Percentiles rank a stretch among this genome's conserved stretches.
Evolutionary conservation across 2,329 filamentous ascomycete genomes (phyloP).

Genomic region (Paecilomyces niveus): DNA sequence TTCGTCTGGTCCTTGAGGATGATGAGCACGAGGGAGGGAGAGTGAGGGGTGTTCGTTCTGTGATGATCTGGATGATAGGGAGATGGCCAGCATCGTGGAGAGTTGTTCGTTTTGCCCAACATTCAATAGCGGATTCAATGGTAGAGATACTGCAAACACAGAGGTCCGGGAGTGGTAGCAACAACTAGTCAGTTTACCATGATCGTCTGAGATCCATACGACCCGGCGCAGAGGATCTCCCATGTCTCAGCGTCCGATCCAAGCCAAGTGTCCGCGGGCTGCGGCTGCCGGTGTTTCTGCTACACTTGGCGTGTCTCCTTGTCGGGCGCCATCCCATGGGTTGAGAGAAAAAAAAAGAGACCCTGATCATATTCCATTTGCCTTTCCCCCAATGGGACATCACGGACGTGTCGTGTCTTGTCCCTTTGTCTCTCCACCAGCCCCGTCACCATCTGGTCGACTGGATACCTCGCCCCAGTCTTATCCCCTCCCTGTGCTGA

Average conservation of each 20-base stretch:
- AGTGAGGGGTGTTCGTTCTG: background rate
- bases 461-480: background rate
- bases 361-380: background rate
- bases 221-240: background rate
- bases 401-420: background rate
- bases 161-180: too few relatives aligned
- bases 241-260: background rate
- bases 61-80: background rate
- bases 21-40: background rate
- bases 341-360: background rate
- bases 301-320: background rate
- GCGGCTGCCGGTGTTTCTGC: background rate
- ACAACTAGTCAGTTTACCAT: background rate
- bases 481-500: background rate
- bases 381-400: background rate
- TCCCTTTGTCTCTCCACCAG: background rate
- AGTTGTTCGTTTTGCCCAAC: too few relatives aligned
- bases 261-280: background rate
- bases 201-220: background rate
- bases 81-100: too few relatives aligned
- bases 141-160: background rate
- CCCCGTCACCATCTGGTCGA: background rate
- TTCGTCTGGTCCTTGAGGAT: background rate
- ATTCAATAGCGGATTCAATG: too few relatives aligned
- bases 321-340: background rate